Base-by-base conservation (phyloP, 305 asterid genomes). In the Ruellia speciosa region DNA sequence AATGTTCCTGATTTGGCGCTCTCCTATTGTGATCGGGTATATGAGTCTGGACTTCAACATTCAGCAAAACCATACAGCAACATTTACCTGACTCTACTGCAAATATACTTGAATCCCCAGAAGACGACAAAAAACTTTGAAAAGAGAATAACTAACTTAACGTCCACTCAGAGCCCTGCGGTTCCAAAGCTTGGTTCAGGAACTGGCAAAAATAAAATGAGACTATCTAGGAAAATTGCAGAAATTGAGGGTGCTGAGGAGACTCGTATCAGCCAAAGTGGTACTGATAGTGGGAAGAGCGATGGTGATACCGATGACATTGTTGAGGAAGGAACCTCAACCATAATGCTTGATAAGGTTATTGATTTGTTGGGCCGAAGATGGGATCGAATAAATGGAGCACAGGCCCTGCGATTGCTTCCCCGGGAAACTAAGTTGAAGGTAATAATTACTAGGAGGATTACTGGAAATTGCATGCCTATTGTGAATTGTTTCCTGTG, bases 321-420 rank as follows among this genome's bases (percentile, higher is more conserved):
- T 63, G 56, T 39, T 39, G 94, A 83, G 72, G 94, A 77, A 79
- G 95, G 81, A 63, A 66, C 65, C 64, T 81, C 97, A 48, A 71
- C 80, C 55, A 87, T 83, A 58, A 89, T 87, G 96, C 88, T 84
- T 50, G 97, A 93, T 75, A 89, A 79, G 78, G 95, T 87, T 54
- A 81, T 89, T 67, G 93, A 93, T 80, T 79, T 93, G 78, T 75
- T 93, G 95, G 74, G 94, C 76, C 72, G 63, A 67, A 80, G 96
- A 73, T 93, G 99, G 99, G 97, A 93, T 57, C 84, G 93, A 50
- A 85, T 89, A 74, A 85, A 89, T 60, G 99, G 96, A 67, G 97
- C 96, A 31, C 95, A 93, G 72, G 97, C 99, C 60, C 56, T 93
- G 61, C 79, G 87, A 74, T 73, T 93, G 70, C 84, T 93, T 53